phyloP scores from a whole-genome alignment of 2,329 filamentous ascomycete species.

The Lachnellula occidentalis region DNA sequence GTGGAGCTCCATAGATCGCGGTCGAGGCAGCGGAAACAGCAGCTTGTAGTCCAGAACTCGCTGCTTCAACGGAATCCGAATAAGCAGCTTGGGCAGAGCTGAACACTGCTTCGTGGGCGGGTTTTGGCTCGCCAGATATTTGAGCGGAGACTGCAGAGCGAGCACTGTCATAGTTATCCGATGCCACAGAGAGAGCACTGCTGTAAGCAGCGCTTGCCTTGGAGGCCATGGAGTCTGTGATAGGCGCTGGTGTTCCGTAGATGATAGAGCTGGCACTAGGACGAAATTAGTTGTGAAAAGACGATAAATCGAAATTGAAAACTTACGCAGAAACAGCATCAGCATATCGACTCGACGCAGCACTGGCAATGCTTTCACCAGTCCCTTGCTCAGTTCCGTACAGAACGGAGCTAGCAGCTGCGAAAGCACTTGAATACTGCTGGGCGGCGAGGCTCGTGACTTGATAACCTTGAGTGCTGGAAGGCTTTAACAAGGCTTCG shows the following conservation, averaged over 20 bases:
- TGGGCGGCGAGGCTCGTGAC: conserved; percentile 49
- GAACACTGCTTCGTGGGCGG: conserved; percentile 63
- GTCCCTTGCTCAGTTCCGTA: conserved; percentile 43
- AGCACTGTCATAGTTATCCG: conserved; percentile 63
- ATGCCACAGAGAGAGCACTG: conserved; percentile 58
- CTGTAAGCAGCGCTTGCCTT: conserved; percentile 54
- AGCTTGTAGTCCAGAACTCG: conserved; percentile 52
- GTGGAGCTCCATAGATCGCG: conserved; percentile 46
- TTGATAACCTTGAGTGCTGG: conserved; percentile 38
- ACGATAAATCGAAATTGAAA: conserved; percentile 1
- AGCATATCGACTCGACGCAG: conserved; percentile 48
- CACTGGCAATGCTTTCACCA: conserved; percentile 42
- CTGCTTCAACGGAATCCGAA: conserved; percentile 57
- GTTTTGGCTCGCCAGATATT: conserved; percentile 63
- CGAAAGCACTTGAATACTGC: conserved; percentile 50
- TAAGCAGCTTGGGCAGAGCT: conserved; percentile 65
- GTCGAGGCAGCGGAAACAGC: conserved; percentile 50
- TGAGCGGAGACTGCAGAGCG: conserved; percentile 62
- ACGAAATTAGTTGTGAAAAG: neutral
- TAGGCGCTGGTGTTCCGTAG: conserved; percentile 62
- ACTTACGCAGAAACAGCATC: conserved; percentile 52
- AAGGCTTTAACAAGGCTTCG: conserved; percentile 45
- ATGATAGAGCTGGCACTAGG: conserved; percentile 37
- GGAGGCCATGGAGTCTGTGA: conserved; percentile 36
- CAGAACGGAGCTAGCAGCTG: conserved; percentile 50